Base-by-base conservation (phyloP, 345 rosid species). In the Bretschneidera sinensis region DNA sequence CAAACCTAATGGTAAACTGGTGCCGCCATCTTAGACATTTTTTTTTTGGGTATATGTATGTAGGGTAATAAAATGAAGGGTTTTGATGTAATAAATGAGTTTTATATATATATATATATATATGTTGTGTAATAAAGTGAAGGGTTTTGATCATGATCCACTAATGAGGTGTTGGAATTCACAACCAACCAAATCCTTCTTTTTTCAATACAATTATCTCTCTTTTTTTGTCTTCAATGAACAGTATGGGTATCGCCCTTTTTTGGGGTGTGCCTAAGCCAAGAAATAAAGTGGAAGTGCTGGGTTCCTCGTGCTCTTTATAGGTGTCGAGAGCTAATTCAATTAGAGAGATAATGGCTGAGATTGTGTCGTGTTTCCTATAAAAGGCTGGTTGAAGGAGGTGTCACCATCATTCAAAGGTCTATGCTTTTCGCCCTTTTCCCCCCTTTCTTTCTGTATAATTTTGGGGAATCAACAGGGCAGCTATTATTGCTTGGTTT, bases 261-360 rank as follows among this genome's bases (percentile, higher is more conserved):
- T 54, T 21, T 48, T 17, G 47, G 18, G 54, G 50, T 31, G 23
- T 17, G 51, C 43, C 6, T 0, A 16, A n/a, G 9, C 33, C 33
- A 5, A 19, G 48, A 54, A 33, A 45, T 33, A 47, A 18, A 28
- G 33, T n/a, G 20, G 39, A 63, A 61, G 59, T 60, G 75, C 47
- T 63, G 63, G 63, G 76, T 75, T 28, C 33, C 3, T 28, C 8
- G 33, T 28, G 33, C 25, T 55, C 52, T 64, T 61, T 64, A 7
- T 45, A 67, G 65, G 76, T 76, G 84, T 69, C 77, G 21, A 71
- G 19, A 24, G 48, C 60, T 53, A 51, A 76, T 68, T 76, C 71
- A 66, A 21, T 22, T 33, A 25, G n/a, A 7, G 22, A 62, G 71
- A 71, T 68, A 57, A 69, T 63, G 73, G 77, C 62, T 24, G 56